Evolutionary conservation across 768 basidiomycete species (phyloP).

Genomic region (Punctularia strigosozonata): DNA sequence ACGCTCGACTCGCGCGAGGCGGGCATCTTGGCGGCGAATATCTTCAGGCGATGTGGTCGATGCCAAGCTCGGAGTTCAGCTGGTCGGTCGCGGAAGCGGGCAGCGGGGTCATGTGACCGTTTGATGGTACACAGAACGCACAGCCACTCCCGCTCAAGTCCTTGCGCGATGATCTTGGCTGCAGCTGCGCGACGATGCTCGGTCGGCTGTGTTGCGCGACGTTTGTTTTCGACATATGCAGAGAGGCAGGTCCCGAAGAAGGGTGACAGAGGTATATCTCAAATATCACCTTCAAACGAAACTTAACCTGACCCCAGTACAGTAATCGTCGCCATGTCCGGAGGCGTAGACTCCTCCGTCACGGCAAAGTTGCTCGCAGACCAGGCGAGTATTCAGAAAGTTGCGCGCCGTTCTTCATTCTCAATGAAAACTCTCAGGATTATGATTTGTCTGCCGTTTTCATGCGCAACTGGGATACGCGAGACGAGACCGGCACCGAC

Average conservation of each 20-base stretch:
- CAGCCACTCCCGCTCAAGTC: too few species aligned
- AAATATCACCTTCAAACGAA: neutral
- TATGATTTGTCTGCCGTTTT: slow-evolving; percentile 80
- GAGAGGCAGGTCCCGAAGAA: slow-evolving; percentile 11
- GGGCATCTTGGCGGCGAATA: too few species aligned
- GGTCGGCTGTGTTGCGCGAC: too few species aligned
- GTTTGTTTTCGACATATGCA: too few species aligned
- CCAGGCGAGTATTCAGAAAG: slow-evolving; percentile 28
- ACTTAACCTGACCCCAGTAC: neutral
- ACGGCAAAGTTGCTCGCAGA: slow-evolving; percentile 66
- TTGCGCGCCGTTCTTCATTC: neutral
- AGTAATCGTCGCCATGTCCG: slow-evolving; percentile 93
- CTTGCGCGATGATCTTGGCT: too few species aligned
- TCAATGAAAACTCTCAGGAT: slow-evolving; percentile 30
- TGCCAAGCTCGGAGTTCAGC: too few species aligned
- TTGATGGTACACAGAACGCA: too few species aligned
- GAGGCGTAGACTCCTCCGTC: slow-evolving; percentile 92
- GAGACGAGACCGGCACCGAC: slow-evolving; percentile 69
- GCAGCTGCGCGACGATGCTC: too few species aligned
- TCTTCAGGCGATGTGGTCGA: too few species aligned
- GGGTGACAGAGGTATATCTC: slow-evolving; percentile 16
- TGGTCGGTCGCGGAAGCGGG: too few species aligned
- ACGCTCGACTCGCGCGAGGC: too few species aligned
- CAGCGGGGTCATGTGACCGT: too few species aligned
- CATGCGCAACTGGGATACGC: slow-evolving; percentile 94